Conservation (phyloP, 2,329 filamentous ascomycete species). For the Paracoccidioides brasiliensis region DNA sequence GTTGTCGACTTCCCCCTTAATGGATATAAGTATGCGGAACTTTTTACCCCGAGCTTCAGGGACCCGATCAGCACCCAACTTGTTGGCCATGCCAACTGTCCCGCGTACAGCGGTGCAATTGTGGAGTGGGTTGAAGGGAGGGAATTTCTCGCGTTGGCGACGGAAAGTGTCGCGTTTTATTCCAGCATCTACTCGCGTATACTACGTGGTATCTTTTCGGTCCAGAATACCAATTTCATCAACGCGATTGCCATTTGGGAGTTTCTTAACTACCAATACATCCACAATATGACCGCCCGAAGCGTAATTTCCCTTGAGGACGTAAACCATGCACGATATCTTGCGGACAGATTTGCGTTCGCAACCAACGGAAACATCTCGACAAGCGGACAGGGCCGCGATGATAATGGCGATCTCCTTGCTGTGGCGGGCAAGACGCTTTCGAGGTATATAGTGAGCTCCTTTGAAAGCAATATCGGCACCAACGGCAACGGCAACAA, state of each 20-base stretch:
- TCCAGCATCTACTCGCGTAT: conserved; percentile 29
- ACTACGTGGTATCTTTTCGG: conserved; percentile 31
- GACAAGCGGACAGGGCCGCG: conserved; percentile 10
- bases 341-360: conserved; percentile 39
- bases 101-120: conserved; percentile 23
- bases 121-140: conserved; percentile 30
- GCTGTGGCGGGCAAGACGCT: conserved; percentile 33
- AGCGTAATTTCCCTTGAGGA: conserved; percentile 20
- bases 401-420: conserved; percentile 19
- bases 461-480: conserved; percentile 28
- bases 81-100: conserved; percentile 36
- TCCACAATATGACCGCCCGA: conserved; percentile 37
- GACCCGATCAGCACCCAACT: conserved; percentile 42
- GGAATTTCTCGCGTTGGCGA: conserved; percentile 28
- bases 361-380: conserved; percentile 35
- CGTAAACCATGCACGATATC: conserved; percentile 26
- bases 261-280: conserved; percentile 41
- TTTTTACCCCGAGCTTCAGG: conserved; percentile 30
- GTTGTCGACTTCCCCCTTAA: conserved; percentile 36
- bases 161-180: conserved; percentile 34
- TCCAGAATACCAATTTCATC: conserved; percentile 32
- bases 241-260: conserved; percentile 45
- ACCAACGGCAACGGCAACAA: conserved; percentile 27
- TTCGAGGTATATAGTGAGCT: conserved; percentile 25
- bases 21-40: conserved; percentile 45